Conservation (phyloP, 1,139 yeast genomes). For the Sugiyamaella grinbergsii region DNA sequence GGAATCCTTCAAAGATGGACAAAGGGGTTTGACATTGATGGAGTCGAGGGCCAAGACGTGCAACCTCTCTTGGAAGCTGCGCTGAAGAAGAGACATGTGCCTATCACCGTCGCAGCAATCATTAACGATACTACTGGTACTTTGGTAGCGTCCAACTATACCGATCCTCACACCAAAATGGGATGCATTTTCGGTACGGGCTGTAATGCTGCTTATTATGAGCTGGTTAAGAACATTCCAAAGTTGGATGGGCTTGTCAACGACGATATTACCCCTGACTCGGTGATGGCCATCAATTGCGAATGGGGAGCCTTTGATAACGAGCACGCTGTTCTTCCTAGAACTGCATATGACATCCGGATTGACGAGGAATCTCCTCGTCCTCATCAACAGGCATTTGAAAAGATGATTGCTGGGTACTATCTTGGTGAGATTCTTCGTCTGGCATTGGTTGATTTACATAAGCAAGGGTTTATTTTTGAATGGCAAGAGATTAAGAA, state of each 20-base stretch:
- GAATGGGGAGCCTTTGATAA: conserved; percentile 98
- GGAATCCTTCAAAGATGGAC: conserved; percentile 97
- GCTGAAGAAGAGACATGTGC: conserved; percentile 62
- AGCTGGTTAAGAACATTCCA: conserved; percentile 70
- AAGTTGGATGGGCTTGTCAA: conserved; percentile 75
- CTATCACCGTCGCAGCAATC: conserved; percentile 85
- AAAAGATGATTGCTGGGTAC: conserved; percentile 97
- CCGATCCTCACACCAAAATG: conserved; percentile 86
- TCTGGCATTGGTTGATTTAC: conserved; percentile 72
- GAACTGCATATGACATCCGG: conserved; percentile 81
- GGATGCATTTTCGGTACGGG: conserved; percentile 98
- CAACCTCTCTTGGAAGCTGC: conserved; percentile 87
- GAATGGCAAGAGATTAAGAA: conserved; percentile 64
- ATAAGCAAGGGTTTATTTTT: conserved; percentile 66
- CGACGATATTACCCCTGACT: conserved; percentile 60
- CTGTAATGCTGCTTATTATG: conserved; percentile 95
- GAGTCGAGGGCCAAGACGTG: conserved; percentile 93
- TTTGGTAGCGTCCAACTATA: conserved; percentile 90
- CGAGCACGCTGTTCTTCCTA: conserved; percentile 75
- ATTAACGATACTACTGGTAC: conserved; percentile 98
- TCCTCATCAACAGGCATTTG: conserved; percentile 95
- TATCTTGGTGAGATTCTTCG: conserved; percentile 92
- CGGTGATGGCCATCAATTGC: conserved; percentile 95
- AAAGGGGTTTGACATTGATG: conserved; percentile 92
- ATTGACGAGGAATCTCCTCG: conserved; percentile 89